Conservation (phyloP, 192 early-diverging fungal genomes). For the Glomus cerebriforme region DNA sequence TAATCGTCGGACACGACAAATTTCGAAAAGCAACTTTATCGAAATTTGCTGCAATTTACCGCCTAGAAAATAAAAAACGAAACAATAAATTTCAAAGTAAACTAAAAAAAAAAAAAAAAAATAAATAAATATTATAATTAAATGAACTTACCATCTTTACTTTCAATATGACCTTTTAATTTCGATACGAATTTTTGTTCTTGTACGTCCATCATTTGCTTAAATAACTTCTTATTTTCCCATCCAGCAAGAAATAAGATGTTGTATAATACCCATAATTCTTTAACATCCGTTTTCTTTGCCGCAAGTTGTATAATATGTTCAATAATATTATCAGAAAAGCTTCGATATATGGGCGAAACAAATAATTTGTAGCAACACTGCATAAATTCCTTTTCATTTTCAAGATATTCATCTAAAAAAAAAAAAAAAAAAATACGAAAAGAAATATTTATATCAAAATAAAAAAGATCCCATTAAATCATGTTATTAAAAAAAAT, state of each 20-base stretch:
- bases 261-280: conserved; percentile 49
- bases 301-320: conserved; percentile 38
- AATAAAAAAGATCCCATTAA: not conserved
- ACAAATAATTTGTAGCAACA: conserved; percentile 57
- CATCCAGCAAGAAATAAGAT: conserved; percentile 51
- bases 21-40: conserved; percentile 61
- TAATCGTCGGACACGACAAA: conserved; percentile 58
- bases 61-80: conserved; percentile 19
- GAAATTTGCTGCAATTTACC: conserved; percentile 46
- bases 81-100: not conserved
- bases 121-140: not conserved
- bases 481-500: not conserved
- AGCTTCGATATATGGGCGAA: conserved; percentile 47
- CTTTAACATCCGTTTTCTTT: conserved; percentile 30
- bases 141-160: conserved; percentile 25
- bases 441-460: not conserved
- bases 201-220: conserved; percentile 43
- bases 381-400: conserved; percentile 40
- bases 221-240: conserved; percentile 46
- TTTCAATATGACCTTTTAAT: conserved; percentile 49
- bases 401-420: conserved; percentile 53
- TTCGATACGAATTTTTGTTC: conserved; percentile 43
- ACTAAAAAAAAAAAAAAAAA: too few relatives aligned
- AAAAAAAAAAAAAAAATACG: conserved; percentile 6
- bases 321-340: conserved; percentile 36